Base-by-base conservation (phyloP, 805 yeast species). In the Ogataea pignaliae region DNA sequence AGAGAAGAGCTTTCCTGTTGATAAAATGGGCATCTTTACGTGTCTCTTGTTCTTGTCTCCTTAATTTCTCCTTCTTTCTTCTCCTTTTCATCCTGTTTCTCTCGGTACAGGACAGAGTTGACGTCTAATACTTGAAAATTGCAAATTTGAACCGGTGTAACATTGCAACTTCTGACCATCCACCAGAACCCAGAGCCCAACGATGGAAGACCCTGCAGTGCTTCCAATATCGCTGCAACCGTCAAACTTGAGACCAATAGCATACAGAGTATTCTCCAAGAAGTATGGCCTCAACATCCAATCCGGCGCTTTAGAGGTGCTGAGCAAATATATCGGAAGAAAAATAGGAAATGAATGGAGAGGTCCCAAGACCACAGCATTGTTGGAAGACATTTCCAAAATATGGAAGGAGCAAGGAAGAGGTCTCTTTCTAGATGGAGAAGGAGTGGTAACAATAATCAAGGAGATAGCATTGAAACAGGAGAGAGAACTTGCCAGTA, bases 271-370 rank as follows among this genome's bases (percentile, higher is more conserved):
- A 1, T 64, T 93, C 9, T 87, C 98, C 4, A 91, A 89, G 64
- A 93, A 91, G 59, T 91, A 88, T 60, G 97, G 97, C 0, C 74
- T 93, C 28, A 89, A 89, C 61, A 77, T 93, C 50, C 88, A 91
- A 56, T 82, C 97, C 0, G 83, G 85, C 50, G 98, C 97, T 0
- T 69, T 93, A 13, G 76, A 72, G 36, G 75, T 76, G 1, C 66
- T 93, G 29, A 86, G 97, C 1, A 81, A 79, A n/a, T 75, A 79
- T 42, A 71, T 93, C 21, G 93, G 97, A 2, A 72, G 71, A 35
- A 74, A 75, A 36, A 90, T 82, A 63, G 98, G 98, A 10, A 77
- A 76, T 8, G 89, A 88, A 40, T 91, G 99, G 98, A 76, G 86
- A 54, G 77, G 85, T 10, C 69, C 78, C 0, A 71, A 72, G 45